A percentile compares a stretch with the other conserved stretches of the same genome.
Conservation (phyloP, 805 yeast genomes). For the Lipomyces oligophaga region DNA sequence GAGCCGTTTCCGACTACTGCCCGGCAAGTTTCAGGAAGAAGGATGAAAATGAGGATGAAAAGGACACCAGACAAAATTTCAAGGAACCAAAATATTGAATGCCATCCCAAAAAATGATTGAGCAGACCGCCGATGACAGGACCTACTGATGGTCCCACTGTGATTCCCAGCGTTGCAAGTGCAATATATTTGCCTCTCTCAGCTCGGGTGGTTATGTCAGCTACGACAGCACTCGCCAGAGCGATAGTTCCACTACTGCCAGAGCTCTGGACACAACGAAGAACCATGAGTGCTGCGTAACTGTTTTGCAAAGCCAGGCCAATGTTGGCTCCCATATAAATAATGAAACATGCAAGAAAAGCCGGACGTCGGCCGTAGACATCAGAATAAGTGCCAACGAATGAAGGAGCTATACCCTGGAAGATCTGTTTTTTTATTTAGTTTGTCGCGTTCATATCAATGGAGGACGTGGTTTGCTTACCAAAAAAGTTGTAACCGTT, state of each 20-base stretch:
- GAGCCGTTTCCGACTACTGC: constrained; percentile 73
- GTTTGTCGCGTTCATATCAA: neutral
- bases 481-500: constrained; percentile 68
- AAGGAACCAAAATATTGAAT: constrained; percentile 73
- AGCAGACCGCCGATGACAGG: constrained; percentile 61
- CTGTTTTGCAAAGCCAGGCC: constrained; percentile 59
- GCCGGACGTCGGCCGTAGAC: constrained; percentile 68
- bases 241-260: constrained; percentile 75
- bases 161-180: constrained; percentile 55
- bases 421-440: neutral
- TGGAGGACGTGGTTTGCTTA: constrained; percentile 34
- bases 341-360: constrained; percentile 49
- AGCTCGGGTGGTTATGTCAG: constrained; percentile 62
- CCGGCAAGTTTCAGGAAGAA: constrained; percentile 74
- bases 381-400: constrained; percentile 66
- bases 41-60: constrained; percentile 36
- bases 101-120: constrained; percentile 56
- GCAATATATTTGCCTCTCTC: constrained; percentile 73
- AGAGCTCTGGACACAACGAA: constrained; percentile 70
- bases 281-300: constrained; percentile 57
- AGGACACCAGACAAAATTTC: constrained; percentile 58
- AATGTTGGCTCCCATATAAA: constrained; percentile 58
- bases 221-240: constrained; percentile 63
- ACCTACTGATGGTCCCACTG: constrained; percentile 72
- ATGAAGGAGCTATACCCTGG: constrained; percentile 14